Percentiles rank a stretch among this genome's conserved stretches.
phyloP scores from a whole-genome alignment of 2,329 filamentous ascomycete species.

The Coniosporium tulheliwenetii region DNA sequence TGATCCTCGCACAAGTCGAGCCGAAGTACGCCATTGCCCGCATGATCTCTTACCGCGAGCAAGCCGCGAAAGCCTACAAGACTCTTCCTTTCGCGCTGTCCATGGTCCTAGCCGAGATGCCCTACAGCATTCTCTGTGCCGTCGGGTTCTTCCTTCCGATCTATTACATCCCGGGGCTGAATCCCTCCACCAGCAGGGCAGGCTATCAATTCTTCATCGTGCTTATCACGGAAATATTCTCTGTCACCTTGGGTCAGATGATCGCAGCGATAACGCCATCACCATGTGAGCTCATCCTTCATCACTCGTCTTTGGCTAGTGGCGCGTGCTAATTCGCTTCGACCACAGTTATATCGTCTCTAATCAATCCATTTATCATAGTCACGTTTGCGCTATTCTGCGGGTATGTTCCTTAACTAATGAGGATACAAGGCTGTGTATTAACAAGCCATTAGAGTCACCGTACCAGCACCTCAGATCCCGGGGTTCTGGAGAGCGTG shows the following conservation, averaged over 20 bases:
- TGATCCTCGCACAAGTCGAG: constrained; percentile 74
- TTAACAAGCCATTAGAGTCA: too few species aligned
- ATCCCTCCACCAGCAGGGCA: constrained; percentile 44
- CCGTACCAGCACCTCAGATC: constrained; percentile 64
- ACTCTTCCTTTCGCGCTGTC: constrained; percentile 62
- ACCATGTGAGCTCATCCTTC: too few species aligned
- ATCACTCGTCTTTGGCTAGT: too few species aligned
- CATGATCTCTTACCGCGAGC: constrained; percentile 73
- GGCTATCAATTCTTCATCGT: constrained; percentile 82
- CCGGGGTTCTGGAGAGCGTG: constrained; percentile 63
- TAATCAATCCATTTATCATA: constrained; percentile 70
- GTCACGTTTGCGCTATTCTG: constrained; percentile 78
- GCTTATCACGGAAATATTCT: constrained; percentile 70
- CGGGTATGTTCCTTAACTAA: too few species aligned
- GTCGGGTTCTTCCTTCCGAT: constrained; percentile 68
- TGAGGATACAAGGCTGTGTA: too few species aligned
- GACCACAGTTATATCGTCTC: too few species aligned
- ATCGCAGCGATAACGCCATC: constrained; percentile 64
- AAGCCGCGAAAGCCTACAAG: constrained; percentile 73
- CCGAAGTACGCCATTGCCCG: constrained; percentile 69
- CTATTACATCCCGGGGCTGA: constrained; percentile 73
- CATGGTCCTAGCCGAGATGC: constrained; percentile 71
- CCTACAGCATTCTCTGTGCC: constrained; percentile 68
- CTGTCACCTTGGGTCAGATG: constrained; percentile 63
- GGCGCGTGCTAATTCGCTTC: too few species aligned